Percentiles rank a stretch among this genome's conserved stretches.
Conservation (phyloP, 2,329 filamentous ascomycete genomes). For the Microsporum ferrugineum region DNA sequence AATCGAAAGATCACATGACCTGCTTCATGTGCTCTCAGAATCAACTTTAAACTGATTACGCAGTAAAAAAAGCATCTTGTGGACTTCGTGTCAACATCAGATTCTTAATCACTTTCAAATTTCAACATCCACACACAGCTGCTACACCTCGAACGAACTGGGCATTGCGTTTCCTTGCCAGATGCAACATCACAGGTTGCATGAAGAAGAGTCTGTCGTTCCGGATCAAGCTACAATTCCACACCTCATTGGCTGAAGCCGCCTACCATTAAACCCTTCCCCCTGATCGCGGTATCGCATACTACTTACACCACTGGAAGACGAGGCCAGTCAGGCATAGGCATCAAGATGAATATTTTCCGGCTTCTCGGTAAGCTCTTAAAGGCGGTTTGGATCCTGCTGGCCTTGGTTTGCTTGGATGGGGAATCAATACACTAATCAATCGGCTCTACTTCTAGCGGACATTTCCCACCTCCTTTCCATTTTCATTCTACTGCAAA, state of each 20-base stretch:
- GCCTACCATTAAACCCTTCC: background rate
- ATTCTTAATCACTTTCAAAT: background rate
- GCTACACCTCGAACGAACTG: background rate
- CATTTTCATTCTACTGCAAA: conserved; percentile 88
- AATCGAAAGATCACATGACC: background rate
- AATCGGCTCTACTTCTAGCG: conserved; percentile 41
- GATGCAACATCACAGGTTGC: background rate
- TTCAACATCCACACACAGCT: background rate
- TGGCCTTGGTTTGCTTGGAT: background rate
- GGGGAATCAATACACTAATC: background rate
- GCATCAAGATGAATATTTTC: conserved; percentile 56
- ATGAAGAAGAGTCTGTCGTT: background rate
- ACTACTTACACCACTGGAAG: background rate
- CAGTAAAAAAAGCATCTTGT: conserved; percentile 12
- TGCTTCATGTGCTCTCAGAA: background rate
- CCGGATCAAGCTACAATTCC: background rate
- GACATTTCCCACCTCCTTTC: conserved; percentile 93
- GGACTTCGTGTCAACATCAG: conserved; percentile 33
- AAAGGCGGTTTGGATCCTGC: background rate
- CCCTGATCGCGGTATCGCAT: background rate
- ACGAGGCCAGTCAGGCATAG: background rate
- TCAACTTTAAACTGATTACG: conserved; percentile 4
- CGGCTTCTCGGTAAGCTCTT: conserved; percentile 48
- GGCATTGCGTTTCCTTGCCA: background rate
- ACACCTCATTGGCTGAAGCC: background rate